A percentile compares a stretch with the other conserved stretches of the same genome.
Evolutionary conservation across 768 basidiomycete species (phyloP).

Genomic region (Rhodotorula sphaerocarpa): DNA sequence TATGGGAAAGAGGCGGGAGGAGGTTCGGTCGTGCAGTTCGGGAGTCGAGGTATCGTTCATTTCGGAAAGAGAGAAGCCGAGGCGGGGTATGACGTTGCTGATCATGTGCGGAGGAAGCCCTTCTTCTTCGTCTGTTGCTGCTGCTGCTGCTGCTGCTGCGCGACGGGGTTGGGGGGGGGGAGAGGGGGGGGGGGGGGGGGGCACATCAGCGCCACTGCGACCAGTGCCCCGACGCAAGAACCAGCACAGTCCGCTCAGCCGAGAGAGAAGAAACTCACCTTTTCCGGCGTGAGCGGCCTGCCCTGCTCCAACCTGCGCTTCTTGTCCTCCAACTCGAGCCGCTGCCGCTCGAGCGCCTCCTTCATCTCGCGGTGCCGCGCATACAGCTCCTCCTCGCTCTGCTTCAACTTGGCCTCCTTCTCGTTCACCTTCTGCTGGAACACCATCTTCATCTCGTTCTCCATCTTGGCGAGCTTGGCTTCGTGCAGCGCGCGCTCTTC

Average conservation of each 20-base stretch:
- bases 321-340: constrained; percentile 85
- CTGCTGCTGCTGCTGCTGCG: not conserved
- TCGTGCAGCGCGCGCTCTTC: constrained; percentile 95
- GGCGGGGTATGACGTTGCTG: not conserved
- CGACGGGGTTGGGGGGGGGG: not conserved
- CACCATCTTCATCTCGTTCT: constrained; percentile 97
- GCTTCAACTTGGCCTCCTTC: constrained; percentile 97
- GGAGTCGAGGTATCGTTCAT: not conserved
- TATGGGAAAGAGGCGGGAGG: not conserved
- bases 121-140: constrained; percentile 31
- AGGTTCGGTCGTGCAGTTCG: not conserved
- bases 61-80: not conserved
- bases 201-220: too few species aligned
- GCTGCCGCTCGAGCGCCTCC: constrained; percentile 94
- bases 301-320: constrained; percentile 88
- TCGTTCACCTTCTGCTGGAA: constrained; percentile 99
- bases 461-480: constrained; percentile 97
- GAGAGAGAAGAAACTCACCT: constrained; percentile 46
- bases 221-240: too few species aligned
- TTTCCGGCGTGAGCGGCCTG: constrained; percentile 90
- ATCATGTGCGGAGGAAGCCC: constrained; percentile 28
- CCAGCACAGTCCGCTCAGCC: too few species aligned
- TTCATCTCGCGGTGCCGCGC: constrained; percentile 99
- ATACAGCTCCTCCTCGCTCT: constrained; percentile 97
- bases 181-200: not conserved